Percentiles rank a stretch among this genome's conserved stretches.
Conservation (phyloP, 148 eudicot species). For the Vaccinium macrocarpon region DNA sequence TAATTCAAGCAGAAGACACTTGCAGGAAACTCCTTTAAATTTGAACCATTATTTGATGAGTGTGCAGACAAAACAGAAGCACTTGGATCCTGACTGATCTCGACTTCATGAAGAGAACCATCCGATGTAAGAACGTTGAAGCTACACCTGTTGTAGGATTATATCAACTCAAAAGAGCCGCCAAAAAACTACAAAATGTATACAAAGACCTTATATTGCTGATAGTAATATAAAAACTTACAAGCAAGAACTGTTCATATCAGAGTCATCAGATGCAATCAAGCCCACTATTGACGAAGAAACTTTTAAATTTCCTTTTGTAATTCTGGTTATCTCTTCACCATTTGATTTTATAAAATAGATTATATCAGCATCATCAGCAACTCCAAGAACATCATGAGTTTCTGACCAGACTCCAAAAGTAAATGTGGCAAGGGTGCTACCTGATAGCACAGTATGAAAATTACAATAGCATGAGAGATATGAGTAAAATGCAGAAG, state of each 20-base stretch:
- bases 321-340: slow-evolving; percentile 79
- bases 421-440: slow-evolving; percentile 39
- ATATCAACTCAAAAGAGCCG: slow-evolving; percentile 13
- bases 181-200: neutral
- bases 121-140: slow-evolving; percentile 76
- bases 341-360: slow-evolving; percentile 87
- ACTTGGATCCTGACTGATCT: slow-evolving; percentile 74
- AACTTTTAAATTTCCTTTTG: slow-evolving; percentile 54
- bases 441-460: slow-evolving; percentile 44
- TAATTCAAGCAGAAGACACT: slow-evolving; percentile 61
- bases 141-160: slow-evolving; percentile 61
- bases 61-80: slow-evolving; percentile 60
- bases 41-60: slow-evolving; percentile 36
- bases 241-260: slow-evolving; percentile 55
- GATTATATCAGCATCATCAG: slow-evolving; percentile 60
- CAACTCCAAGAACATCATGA: slow-evolving; percentile 79
- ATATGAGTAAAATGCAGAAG: slow-evolving; percentile 7
- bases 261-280: slow-evolving; percentile 49
- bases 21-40: slow-evolving; percentile 44
- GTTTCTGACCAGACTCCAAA: slow-evolving; percentile 91
- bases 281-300: slow-evolving; percentile 59
- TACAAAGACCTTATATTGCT: slow-evolving; percentile 3
- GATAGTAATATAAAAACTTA: slow-evolving; percentile 39
- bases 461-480: slow-evolving; percentile 2
- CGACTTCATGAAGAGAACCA: slow-evolving; percentile 73